Conservation (phyloP, 2,329 filamentous ascomycete genomes). For the Dactylellina haptotyla region DNA sequence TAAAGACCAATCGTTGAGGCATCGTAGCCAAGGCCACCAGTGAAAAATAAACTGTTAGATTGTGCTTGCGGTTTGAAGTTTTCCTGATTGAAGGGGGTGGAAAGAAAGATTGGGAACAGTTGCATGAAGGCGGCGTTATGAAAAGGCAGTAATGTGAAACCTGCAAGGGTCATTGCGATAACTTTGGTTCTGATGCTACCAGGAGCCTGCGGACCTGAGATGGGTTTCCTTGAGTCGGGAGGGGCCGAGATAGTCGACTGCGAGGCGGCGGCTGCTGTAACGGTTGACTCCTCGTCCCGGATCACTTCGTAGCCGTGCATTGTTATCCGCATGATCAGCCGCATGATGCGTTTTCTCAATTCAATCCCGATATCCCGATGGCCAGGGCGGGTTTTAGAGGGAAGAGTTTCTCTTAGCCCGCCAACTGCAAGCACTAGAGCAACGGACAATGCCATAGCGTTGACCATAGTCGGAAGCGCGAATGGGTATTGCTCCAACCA, state of each 20-base stretch:
- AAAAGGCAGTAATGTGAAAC: constrained; percentile 75
- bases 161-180: constrained; percentile 67
- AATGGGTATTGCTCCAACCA: constrained; percentile 66
- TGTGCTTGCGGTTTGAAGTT: constrained; percentile 63
- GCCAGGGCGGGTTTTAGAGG: constrained; percentile 14
- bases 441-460: constrained; percentile 58
- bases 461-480: constrained; percentile 68
- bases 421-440: constrained; percentile 39
- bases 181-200: constrained; percentile 71
- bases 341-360: constrained; percentile 12
- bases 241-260: constrained; percentile 35
- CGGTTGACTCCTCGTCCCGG: constrained; percentile 25
- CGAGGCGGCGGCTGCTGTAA: background rate
- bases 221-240: constrained; percentile 56
- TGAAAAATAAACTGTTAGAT: constrained; percentile 70
- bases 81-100: constrained; percentile 68
- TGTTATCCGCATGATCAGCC: constrained; percentile 12
- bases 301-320: constrained; percentile 25
- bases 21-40: constrained; percentile 77
- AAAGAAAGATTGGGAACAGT: constrained; percentile 80
- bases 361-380: constrained; percentile 40
- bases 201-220: constrained; percentile 60
- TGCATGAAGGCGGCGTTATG: constrained; percentile 80
- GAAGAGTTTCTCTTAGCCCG: constrained; percentile 38
- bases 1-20: constrained; percentile 78